phyloP scores from a whole-genome alignment of 805 yeast genomes.

The Candida ipomoeae region DNA sequence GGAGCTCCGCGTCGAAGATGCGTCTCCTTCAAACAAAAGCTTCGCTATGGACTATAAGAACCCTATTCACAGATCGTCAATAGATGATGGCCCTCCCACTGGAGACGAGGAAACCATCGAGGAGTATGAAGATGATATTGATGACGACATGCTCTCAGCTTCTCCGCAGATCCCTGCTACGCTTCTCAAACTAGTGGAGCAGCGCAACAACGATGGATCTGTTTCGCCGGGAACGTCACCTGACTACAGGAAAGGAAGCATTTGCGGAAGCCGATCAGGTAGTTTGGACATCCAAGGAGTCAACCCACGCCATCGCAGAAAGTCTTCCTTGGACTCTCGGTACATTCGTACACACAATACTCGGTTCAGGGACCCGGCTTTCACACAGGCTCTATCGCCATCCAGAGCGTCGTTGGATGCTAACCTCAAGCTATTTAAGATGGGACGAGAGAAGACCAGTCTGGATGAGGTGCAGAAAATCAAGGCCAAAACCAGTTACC shows the following conservation, averaged over 20 bases:
- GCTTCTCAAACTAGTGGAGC: conserved; percentile 51
- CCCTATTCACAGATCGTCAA: not conserved
- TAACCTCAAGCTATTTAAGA: conserved; percentile 10
- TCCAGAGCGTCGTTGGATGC: conserved; percentile 15
- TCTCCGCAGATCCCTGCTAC: conserved; percentile 70
- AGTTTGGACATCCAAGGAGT: conserved; percentile 17
- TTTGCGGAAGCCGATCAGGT: conserved; percentile 16
- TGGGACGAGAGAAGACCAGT: conserved; percentile 8
- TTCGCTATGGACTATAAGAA: not conserved
- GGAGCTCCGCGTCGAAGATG: not conserved
- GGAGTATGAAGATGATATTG: conserved; percentile 36
- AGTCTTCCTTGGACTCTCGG: conserved; percentile 33
- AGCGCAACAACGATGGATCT: conserved; percentile 27
- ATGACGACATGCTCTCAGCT: conserved; percentile 47
- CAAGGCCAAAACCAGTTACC: conserved; percentile 25
- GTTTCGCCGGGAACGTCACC: conserved; percentile 33
- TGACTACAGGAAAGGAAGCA: conserved; percentile 14
- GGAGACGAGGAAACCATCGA: conserved; percentile 28
- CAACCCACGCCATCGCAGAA: conserved; percentile 10
- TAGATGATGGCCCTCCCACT: conserved; percentile 8
- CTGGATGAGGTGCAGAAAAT: conserved; percentile 13
- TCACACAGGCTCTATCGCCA: conserved; percentile 8
- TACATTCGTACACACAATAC: conserved; percentile 20
- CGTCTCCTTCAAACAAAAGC: not conserved
- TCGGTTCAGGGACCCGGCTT: conserved; percentile 19